phyloP scores from a whole-genome alignment of 129 eudicot genomes.

The Deinandra increscens region DNA sequence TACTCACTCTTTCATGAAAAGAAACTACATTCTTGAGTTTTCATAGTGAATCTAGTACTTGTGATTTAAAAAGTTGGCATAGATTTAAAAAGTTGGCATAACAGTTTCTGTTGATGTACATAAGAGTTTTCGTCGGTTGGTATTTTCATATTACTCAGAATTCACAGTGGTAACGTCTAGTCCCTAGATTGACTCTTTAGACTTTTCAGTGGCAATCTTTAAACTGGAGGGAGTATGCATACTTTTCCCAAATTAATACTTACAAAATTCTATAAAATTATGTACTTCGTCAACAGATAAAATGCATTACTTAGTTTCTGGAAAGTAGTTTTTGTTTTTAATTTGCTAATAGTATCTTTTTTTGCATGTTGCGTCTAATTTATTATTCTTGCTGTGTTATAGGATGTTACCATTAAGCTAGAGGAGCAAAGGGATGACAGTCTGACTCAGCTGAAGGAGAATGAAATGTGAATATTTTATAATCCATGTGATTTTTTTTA shows the following conservation, averaged over 20 bases:
- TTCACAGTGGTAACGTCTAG: background rate
- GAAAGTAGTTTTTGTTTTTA: background rate
- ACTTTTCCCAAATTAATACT: background rate
- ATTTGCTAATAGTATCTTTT: background rate
- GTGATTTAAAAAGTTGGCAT: background rate
- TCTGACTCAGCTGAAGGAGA: conserved; percentile 81
- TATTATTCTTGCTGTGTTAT: conserved; percentile 20
- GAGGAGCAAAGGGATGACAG: conserved; percentile 94
- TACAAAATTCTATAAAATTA: background rate
- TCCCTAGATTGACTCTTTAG: background rate
- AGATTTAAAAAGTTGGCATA: background rate
- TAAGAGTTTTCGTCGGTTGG: background rate
- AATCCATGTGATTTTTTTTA: conserved; percentile 6
- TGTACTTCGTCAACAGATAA: background rate
- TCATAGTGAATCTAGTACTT: background rate
- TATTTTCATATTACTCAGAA: background rate
- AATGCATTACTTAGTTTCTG: background rate
- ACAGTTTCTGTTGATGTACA: background rate
- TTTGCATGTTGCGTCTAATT: conserved; percentile 13
- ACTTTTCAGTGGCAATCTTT: background rate
- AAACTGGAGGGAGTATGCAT: background rate
- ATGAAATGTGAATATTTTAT: conserved; percentile 59
- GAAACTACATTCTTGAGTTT: background rate
- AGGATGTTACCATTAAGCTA: conserved; percentile 90
- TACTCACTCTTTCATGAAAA: background rate